Conservation (phyloP, 306 rosid genomes). For the Herpetospermum pedunculosum region DNA sequence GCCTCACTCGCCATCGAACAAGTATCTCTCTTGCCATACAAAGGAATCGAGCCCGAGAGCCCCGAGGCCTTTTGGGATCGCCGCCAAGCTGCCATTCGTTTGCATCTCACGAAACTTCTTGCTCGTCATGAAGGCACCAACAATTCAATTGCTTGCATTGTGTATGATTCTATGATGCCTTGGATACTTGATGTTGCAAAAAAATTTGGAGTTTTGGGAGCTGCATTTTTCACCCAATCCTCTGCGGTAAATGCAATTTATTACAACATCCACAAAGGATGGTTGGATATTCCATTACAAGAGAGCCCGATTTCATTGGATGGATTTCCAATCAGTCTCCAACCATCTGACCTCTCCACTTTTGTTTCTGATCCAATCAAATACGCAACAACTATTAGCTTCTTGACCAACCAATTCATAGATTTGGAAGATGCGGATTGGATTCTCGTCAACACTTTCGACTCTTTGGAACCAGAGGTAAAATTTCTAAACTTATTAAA, state of each 20-base stretch:
- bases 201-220: conserved; percentile 13
- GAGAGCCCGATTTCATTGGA: neutral
- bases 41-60: neutral
- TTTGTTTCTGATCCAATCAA: neutral
- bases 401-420: neutral
- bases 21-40: neutral
- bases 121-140: neutral
- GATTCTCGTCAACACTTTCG: neutral
- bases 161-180: conserved; percentile 29
- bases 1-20: neutral
- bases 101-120: conserved; percentile 5
- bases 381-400: neutral
- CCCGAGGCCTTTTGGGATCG: neutral
- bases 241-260: conserved; percentile 25
- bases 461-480: neutral
- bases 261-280: neutral
- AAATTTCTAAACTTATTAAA: no score
- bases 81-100: neutral
- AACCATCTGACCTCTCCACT: neutral
- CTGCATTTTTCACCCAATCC: conserved; percentile 26
- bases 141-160: conserved; percentile 17
- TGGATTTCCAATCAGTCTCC: neutral
- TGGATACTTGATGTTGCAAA: conserved; percentile 34
- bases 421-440: neutral
- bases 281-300: neutral